phyloP scores from a whole-genome alignment of 495 filamentous ascomycete genomes.

The Tuber indicum region DNA sequence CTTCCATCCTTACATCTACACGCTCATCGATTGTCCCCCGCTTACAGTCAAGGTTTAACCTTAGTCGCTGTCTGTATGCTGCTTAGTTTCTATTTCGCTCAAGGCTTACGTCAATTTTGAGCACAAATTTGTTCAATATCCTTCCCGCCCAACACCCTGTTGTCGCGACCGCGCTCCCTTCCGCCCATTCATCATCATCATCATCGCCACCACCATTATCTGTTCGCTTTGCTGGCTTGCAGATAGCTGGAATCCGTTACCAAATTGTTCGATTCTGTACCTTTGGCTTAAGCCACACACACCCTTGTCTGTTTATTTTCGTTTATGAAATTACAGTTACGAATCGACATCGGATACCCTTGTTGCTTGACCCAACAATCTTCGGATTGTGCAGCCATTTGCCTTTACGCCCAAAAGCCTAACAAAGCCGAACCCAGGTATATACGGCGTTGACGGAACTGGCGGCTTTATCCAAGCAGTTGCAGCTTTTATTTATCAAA shows the following conservation, averaged over 20 bases:
- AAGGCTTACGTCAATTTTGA: not conserved
- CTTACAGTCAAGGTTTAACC: not conserved
- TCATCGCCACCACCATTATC: not conserved
- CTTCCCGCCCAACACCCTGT: not conserved
- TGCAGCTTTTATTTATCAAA: constrained; percentile 7
- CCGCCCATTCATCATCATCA: not conserved
- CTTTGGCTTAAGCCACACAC: not conserved
- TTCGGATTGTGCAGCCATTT: not conserved
- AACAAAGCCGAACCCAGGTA: not conserved
- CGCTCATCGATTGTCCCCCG: not conserved
- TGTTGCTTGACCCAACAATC: not conserved
- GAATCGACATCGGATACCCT: not conserved
- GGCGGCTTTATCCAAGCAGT: not conserved
- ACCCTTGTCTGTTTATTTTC: not conserved
- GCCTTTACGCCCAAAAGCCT: not conserved
- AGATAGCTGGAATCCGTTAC: not conserved
- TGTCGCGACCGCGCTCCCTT: not conserved
- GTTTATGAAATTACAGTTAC: not conserved
- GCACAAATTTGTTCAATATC: not conserved
- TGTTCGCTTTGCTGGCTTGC: not conserved
- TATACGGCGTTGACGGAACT: not conserved
- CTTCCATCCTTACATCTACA: not conserved
- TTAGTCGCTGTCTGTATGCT: not conserved
- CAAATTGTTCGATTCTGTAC: not conserved
- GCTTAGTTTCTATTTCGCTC: not conserved